Evolutionary conservation across 169 alveolate genomes (phyloP), one percentile per base, ranked within the genome.

Genomic region (Eimeria praecox): DNA sequence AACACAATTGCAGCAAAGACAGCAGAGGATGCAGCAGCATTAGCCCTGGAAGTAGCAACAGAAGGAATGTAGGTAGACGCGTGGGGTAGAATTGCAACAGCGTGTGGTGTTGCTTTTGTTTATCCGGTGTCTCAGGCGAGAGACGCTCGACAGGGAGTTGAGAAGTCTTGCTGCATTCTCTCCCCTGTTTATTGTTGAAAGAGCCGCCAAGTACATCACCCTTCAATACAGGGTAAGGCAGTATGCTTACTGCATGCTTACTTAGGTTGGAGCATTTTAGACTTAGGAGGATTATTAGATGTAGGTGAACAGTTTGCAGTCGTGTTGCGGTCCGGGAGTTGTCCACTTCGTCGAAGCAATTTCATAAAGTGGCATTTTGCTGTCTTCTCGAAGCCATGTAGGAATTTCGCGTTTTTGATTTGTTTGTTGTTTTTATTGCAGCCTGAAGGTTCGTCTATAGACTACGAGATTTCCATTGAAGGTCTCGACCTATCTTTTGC

Each of bases 81-180:
- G n/a, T n/a, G n/a, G n/a, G n/a, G n/a, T n/a, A n/a, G n/a, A n/a
- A n/a, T n/a, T n/a, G n/a, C n/a, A n/a, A n/a, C 59, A 77, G 87
- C 22, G 10, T 14, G 35, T 8, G 71, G 52, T 30, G 73, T 10
- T 24, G 0, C 3, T 85, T 27, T 85, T 54, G 20, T 52, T 2
- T 38, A 24, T 52, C 56, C 38, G 66, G 49, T 71, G 46, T 27
- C 54, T 73, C 93, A 92, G 96, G 77, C 89, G 44, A 71, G 96
- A 92, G 71, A 83, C 92, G 44, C 56, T 92, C 3, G 96, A 92
- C 44, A 49, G 96, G 27, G 92, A 92, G 66, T 33, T 92, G 78
- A 66, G 87, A 20, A 80, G 96, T n/a, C 77, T 92, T n/a, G 96
- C 96, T 24, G 96, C 96, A 9, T 92, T 92, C 46, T 92, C 96